Evolutionary conservation across 2,329 filamentous ascomycete species (phyloP), one percentile per base, ranked within the genome.

Genomic region (Pestalotiopsis sp.): DNA sequence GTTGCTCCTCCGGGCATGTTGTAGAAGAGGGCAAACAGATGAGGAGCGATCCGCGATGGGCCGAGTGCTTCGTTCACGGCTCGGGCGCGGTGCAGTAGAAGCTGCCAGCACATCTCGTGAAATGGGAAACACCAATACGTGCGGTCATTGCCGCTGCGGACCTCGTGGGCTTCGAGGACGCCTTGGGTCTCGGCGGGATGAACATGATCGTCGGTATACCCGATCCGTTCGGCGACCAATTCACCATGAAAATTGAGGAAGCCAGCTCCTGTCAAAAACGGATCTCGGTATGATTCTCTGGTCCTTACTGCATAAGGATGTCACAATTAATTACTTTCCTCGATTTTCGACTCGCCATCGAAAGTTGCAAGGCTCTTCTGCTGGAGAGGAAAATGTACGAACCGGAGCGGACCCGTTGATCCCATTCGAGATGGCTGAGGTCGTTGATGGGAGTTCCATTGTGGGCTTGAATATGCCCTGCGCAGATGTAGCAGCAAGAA

Each of bases 41-140:
- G 73, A 6, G 39, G 59, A 11, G 70, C 73, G 4, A 74, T 59
- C 4, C 20, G 62, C 23, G 68, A 39, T 36, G 67, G 25, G 7
- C 64, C 56, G 27, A 69, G n/a, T 23, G 38, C 11, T 14, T 38
- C 61, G 14, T 65, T 25, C 4, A 5, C 9, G 2, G 69, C 61
- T 59, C 71, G 69, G 14, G 73, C 41, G n/a, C 68, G 70, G 38
- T 68, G 68, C 20, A 67, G 41, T 4, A 74, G 61, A 11, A 75
- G 70, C 45, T 71, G 63, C 71, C 72, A 75, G 64, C 73, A 75
- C 41, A 69, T 67, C 45, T 72, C 70, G 49, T 74, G 73, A n/a
- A 74, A 41, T 12, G 68, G 68, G 49, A 70, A 74, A 57, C 68
- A 72, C 70, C 71, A 74, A 25, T 72, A 70, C 4, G 57, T 63